phyloP scores from a whole-genome alignment of 768 basidiomycete genomes.

The Suillus spraguei region DNA sequence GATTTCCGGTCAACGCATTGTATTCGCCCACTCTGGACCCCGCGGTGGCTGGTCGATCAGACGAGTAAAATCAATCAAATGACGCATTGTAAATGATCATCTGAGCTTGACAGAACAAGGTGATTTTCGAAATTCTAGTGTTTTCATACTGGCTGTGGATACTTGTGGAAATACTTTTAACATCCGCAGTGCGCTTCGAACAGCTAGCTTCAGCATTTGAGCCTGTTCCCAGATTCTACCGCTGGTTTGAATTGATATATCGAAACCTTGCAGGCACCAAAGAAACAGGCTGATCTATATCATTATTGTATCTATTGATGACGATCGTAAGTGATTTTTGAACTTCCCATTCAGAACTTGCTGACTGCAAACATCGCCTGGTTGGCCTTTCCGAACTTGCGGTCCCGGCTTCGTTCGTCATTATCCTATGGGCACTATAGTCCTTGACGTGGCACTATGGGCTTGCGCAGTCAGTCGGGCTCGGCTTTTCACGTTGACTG shows the following conservation, averaged over 20 bases:
- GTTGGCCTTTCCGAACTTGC: background rate
- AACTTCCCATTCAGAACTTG: no score
- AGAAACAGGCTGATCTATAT: no score
- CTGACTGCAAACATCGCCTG: background rate
- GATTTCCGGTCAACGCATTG: background rate
- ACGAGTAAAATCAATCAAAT: background rate
- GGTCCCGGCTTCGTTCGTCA: no score
- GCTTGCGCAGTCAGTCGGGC: background rate
- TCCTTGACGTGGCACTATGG: background rate
- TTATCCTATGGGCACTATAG: background rate
- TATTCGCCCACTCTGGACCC: background rate
- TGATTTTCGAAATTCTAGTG: background rate
- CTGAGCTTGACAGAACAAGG: background rate
- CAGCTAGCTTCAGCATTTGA: background rate
- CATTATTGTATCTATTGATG: background rate
- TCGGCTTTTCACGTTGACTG: background rate
- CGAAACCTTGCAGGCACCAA: background rate
- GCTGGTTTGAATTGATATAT: background rate
- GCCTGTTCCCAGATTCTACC: background rate
- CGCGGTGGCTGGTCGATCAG: background rate
- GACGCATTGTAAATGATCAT: background rate
- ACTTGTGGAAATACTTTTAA: background rate
- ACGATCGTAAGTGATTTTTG: no score
- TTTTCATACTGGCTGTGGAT: background rate
- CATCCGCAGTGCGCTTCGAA: background rate